Conservation (phyloP, 1,139 yeast genomes). For the Yamadazyma songkhlaensis region DNA sequence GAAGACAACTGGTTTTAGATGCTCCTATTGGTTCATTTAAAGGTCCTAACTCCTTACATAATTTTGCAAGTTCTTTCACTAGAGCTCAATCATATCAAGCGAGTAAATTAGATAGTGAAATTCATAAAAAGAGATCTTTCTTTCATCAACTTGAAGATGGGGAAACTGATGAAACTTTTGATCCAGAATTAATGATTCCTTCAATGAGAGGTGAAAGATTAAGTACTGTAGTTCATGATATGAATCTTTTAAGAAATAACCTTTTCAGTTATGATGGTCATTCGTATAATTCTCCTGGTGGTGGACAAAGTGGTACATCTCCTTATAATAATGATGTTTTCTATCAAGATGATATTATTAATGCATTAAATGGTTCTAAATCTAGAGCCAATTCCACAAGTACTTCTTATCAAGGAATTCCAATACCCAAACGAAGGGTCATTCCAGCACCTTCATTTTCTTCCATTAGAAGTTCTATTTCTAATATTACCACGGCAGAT, state of each 20-base stretch:
- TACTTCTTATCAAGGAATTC: slow-evolving; percentile 18
- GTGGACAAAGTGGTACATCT: neutral
- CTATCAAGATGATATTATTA: slow-evolving; percentile 38
- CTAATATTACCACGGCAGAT: slow-evolving; percentile 45
- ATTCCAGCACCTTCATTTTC: slow-evolving; percentile 35
- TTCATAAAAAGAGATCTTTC: slow-evolving; percentile 42
- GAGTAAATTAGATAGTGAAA: slow-evolving; percentile 41
- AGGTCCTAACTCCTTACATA: slow-evolving; percentile 46
- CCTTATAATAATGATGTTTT: slow-evolving; percentile 31
- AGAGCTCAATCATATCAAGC: slow-evolving; percentile 49
- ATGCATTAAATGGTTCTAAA: slow-evolving; percentile 25
- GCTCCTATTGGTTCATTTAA: slow-evolving; percentile 45
- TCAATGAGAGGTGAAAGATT: slow-evolving; percentile 61
- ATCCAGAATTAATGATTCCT: slow-evolving; percentile 71
- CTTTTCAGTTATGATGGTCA: slow-evolving; percentile 19
- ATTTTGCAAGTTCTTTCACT: slow-evolving; percentile 47
- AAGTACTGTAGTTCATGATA: slow-evolving; percentile 50
- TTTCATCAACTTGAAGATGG: slow-evolving; percentile 21
- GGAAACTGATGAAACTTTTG: slow-evolving; percentile 50
- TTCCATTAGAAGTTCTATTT: slow-evolving; percentile 32
- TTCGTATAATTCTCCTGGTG: slow-evolving; percentile 9
- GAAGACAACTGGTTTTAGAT: slow-evolving; percentile 35
- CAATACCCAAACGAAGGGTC: slow-evolving; percentile 20
- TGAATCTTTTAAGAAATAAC: slow-evolving; percentile 23
- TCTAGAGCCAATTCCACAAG: slow-evolving; percentile 30